phyloP scores from a whole-genome alignment of 257 asterid genomes.

The Solanum ahanhuiri region DNA sequence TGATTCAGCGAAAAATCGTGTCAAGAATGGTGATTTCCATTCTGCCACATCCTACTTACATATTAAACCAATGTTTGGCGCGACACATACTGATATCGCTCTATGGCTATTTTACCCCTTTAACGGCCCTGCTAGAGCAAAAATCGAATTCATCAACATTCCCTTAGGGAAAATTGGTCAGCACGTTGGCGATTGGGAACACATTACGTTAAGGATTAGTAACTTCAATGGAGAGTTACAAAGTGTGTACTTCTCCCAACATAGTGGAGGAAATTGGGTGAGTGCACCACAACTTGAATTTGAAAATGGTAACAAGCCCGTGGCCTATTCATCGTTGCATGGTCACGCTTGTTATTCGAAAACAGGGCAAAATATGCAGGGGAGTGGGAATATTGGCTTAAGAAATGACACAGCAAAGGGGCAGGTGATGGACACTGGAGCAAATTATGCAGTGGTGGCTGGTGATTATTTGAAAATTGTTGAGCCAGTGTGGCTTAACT shows the following conservation, averaged over 20 bases:
- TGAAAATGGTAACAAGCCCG: conserved; percentile 38
- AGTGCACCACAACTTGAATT: conserved; percentile 42
- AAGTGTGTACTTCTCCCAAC: conserved; percentile 51
- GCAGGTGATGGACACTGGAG: conserved; percentile 31
- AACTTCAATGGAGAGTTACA: conserved; percentile 62
- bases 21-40: conserved; percentile 45
- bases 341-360: conserved; percentile 64
- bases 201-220: conserved; percentile 66
- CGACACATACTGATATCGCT: conserved; percentile 51
- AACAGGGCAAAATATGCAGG: conserved; percentile 48
- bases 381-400: conserved; percentile 46
- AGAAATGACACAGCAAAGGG: conserved; percentile 51
- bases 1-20: conserved; percentile 25
- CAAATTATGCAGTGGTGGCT: conserved; percentile 18
- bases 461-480: conserved; percentile 32
- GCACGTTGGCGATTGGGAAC: conserved; percentile 91
- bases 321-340: conserved; percentile 51
- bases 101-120: conserved; percentile 77
- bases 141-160: conserved; percentile 42
- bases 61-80: conserved; percentile 67
- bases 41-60: conserved; percentile 36
- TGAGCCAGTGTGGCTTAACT: conserved; percentile 66
- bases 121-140: conserved; percentile 68
- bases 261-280: conserved; percentile 52
- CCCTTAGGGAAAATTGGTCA: conserved; percentile 53